phyloP scores from a whole-genome alignment of 2,329 filamentous ascomycete genomes.

The Exophiala viscosa region DNA sequence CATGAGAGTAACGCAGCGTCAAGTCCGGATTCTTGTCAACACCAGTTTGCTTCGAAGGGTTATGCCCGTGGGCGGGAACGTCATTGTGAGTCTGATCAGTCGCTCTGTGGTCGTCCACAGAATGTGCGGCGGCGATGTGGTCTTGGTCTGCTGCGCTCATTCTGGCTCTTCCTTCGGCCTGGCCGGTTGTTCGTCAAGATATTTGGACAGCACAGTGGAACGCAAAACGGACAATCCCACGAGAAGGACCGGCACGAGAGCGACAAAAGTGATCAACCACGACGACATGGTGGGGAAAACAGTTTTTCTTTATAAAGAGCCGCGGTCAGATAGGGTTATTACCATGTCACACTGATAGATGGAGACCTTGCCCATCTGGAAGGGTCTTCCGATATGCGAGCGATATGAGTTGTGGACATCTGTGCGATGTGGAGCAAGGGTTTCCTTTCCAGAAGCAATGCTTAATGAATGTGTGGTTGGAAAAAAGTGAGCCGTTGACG shows the following conservation, averaged over 20 bases:
- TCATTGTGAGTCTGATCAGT: slow-evolving; percentile 19
- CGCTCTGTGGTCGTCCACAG: slow-evolving; percentile 10
- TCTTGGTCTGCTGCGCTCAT: slow-evolving; percentile 12
- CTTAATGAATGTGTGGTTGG: too few relatives aligned
- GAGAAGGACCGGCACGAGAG: slow-evolving; percentile 21
- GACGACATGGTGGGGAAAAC: slow-evolving; percentile 21
- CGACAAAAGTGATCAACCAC: slow-evolving; percentile 23
- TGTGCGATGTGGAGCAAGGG: not conserved
- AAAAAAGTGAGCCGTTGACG: too few relatives aligned
- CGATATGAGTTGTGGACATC: not conserved
- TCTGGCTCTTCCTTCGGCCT: slow-evolving; percentile 16
- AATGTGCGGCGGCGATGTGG: slow-evolving; percentile 4
- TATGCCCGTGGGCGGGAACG: slow-evolving; percentile 28
- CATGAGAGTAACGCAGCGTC: slow-evolving; percentile 36
- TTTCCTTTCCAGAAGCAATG: too few relatives aligned
- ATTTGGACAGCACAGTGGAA: slow-evolving; percentile 26
- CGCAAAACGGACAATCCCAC: slow-evolving; percentile 25
- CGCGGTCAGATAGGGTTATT: too few relatives aligned
- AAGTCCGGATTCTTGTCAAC: slow-evolving; percentile 33
- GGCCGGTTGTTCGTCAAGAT: slow-evolving; percentile 24
- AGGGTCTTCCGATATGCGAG: too few relatives aligned
- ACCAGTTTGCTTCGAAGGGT: slow-evolving; percentile 22
- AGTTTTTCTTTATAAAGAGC: slow-evolving; percentile 9
- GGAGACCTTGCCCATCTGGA: not conserved
- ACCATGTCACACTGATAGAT: not conserved